Evolutionary conservation across 2,329 filamentous ascomycete species (phyloP).

Genomic region (Sarocladium brachiariae): DNA sequence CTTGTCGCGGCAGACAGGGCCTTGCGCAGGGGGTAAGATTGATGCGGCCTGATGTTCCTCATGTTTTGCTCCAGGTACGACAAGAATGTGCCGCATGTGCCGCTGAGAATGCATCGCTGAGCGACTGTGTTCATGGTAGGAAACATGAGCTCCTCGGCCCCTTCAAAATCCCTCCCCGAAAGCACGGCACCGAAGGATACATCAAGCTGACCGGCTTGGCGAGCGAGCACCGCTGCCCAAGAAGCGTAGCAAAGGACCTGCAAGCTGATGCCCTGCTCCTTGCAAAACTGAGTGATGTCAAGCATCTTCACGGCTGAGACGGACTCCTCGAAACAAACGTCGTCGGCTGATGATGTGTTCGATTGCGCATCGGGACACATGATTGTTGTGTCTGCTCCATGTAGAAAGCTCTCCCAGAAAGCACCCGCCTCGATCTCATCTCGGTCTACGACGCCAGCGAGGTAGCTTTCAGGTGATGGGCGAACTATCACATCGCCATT

Average conservation of each 20-base stretch:
- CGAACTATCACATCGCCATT: slow-evolving; percentile 26
- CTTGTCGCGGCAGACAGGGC: slow-evolving; percentile 43
- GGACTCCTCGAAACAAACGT: slow-evolving; percentile 14
- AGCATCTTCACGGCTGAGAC: slow-evolving; percentile 4
- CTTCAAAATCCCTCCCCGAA: slow-evolving; percentile 73
- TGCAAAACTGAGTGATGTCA: slow-evolving; percentile 51
- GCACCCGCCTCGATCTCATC: slow-evolving; percentile 18
- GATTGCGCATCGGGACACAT: slow-evolving; percentile 14
- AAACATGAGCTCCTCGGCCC: slow-evolving; percentile 63
- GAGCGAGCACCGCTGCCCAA: slow-evolving; percentile 66
- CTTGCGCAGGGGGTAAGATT: slow-evolving; percentile 70
- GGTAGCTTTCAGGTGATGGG: slow-evolving; percentile 42
- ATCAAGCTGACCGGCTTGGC: slow-evolving; percentile 58
- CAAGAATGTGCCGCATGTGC: slow-evolving; percentile 57
- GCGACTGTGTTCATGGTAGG: slow-evolving; percentile 90
- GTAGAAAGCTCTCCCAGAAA: slow-evolving; percentile 70
- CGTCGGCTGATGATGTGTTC: background rate
- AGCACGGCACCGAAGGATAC: slow-evolving; percentile 77
- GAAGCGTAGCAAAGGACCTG: slow-evolving; percentile 71
- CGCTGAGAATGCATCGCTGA: slow-evolving; percentile 66
- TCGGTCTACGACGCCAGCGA: slow-evolving; percentile 28
- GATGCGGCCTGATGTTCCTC: slow-evolving; percentile 58
- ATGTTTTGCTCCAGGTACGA: slow-evolving; percentile 67
- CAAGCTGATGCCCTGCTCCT: slow-evolving; percentile 57
- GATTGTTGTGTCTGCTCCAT: slow-evolving; percentile 36